These are phyloP conservation scores for Scleroderma bovista DNA, from an alignment of 768 basidiomycete species.

Conservation along the genomic window DNA sequence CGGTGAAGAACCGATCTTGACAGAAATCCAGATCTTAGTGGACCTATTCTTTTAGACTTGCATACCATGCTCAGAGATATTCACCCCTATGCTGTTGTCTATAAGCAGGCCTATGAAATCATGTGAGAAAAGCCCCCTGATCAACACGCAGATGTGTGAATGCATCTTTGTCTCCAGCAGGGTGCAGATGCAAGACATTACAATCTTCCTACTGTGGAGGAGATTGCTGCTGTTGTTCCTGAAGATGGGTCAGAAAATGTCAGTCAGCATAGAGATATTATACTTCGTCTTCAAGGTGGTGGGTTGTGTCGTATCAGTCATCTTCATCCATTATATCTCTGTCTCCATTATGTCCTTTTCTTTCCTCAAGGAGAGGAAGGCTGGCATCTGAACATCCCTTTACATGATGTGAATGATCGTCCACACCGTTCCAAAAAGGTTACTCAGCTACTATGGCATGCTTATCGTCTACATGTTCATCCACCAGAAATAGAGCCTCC, in stretches of 20 bases:
- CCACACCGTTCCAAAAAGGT: background rate
- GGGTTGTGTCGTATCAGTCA: conserved; percentile 28
- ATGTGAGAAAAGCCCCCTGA: conserved; percentile 11
- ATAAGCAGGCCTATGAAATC: conserved; percentile 23
- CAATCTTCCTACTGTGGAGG: conserved; percentile 37
- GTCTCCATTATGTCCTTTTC: too few species aligned
- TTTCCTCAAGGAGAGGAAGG: too few species aligned
- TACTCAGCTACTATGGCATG: conserved; percentile 7
- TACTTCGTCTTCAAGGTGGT: conserved; percentile 21
- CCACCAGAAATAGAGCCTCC: conserved; percentile 9
- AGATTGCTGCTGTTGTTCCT: conserved; percentile 37
- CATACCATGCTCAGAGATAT: conserved; percentile 17
- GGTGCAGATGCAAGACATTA: conserved; percentile 29
- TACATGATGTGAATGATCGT: background rate
- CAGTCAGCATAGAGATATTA: conserved; percentile 27
- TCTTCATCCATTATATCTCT: too few species aligned
- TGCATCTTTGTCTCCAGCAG: conserved; percentile 3
- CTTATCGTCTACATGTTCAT: conserved; percentile 29
- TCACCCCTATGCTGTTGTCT: conserved; percentile 24
- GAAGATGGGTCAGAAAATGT: conserved; percentile 13
- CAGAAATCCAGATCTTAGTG: conserved; percentile 9
- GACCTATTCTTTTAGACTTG: conserved; percentile 11
- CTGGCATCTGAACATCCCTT: background rate
- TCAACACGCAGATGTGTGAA: conserved; percentile 2
- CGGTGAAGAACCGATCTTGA: too few species aligned